A percentile compares a stretch with the other conserved stretches of the same genome.
Conservation (phyloP, 495 filamentous ascomycete genomes). For the Neurospora sp. region DNA sequence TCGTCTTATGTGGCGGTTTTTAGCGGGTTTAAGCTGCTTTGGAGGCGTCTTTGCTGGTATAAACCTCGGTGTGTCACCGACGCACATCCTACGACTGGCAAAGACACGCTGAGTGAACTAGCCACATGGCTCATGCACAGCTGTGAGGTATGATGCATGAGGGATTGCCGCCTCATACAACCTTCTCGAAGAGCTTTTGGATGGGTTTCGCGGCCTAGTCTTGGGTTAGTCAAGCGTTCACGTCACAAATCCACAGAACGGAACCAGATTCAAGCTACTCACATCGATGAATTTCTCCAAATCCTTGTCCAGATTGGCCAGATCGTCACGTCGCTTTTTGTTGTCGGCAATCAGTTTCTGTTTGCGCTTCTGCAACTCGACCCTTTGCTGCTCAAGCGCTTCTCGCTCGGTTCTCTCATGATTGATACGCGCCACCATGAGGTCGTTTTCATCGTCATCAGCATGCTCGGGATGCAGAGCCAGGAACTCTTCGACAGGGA, state of each 20-base stretch:
- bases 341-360: conserved; percentile 88
- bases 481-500: conserved; percentile 76
- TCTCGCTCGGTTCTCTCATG: conserved; percentile 83
- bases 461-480: conserved; percentile 63
- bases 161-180: conserved; percentile 25
- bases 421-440: conserved; percentile 88
- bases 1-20: neutral
- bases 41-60: neutral
- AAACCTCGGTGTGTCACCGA: neutral
- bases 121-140: neutral
- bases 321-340: conserved; percentile 87
- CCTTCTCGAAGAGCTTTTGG: conserved; percentile 73
- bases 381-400: conserved; percentile 75
- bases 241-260: neutral
- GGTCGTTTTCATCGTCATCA: conserved; percentile 57
- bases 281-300: conserved; percentile 85
- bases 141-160: neutral
- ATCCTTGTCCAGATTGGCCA: conserved; percentile 79
- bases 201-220: conserved; percentile 72
- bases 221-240: conserved; percentile 15
- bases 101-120: neutral
- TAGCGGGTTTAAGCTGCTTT: neutral
- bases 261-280: conserved; percentile 11
- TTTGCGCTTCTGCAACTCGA: conserved; percentile 80
- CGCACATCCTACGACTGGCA: neutral